These are phyloP conservation scores for Calonectria multiphialidica DNA, from an alignment of 2,329 filamentous ascomycete genomes.

Conservation along the genomic window DNA sequence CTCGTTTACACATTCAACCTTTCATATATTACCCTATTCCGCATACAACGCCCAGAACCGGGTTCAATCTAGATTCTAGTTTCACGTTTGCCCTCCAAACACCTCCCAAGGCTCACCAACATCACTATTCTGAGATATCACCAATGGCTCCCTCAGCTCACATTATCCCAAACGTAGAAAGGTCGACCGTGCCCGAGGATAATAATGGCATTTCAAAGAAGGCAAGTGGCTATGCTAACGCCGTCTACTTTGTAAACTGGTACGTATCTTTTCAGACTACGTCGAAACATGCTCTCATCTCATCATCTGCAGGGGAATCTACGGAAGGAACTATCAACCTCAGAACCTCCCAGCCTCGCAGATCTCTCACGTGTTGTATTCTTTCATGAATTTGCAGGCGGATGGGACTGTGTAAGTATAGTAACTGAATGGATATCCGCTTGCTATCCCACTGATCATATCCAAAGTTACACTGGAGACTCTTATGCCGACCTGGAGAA, in stretches of 20 bases:
- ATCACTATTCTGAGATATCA: no score
- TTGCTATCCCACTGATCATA: not conserved
- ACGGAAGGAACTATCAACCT: constrained; percentile 79
- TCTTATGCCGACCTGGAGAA: constrained; percentile 35
- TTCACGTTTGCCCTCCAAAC: no score
- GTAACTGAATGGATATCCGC: accelerated
- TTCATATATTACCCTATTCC: no score
- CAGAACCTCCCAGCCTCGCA: constrained; percentile 76
- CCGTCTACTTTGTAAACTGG: constrained; percentile 36
- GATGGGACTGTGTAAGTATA: constrained; percentile 76
- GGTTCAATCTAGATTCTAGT: not conserved
- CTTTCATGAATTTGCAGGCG: constrained; percentile 81
- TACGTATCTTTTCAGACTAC: not conserved
- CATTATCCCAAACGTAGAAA: not conserved
- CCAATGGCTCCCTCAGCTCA: not conserved
- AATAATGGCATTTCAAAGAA: not conserved
- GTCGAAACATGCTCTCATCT: not conserved
- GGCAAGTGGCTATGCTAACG: constrained; percentile 13
- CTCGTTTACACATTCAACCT: no score
- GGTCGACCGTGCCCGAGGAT: not conserved
- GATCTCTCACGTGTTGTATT: constrained; percentile 81
- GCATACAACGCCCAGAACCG: no score
- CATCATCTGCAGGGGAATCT: constrained; percentile 69
- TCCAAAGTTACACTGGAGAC: constrained; percentile 27
- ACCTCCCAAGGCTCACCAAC: no score